Evolutionary conservation across 345 rosid species (phyloP).

Genomic region (Viola odorata): DNA sequence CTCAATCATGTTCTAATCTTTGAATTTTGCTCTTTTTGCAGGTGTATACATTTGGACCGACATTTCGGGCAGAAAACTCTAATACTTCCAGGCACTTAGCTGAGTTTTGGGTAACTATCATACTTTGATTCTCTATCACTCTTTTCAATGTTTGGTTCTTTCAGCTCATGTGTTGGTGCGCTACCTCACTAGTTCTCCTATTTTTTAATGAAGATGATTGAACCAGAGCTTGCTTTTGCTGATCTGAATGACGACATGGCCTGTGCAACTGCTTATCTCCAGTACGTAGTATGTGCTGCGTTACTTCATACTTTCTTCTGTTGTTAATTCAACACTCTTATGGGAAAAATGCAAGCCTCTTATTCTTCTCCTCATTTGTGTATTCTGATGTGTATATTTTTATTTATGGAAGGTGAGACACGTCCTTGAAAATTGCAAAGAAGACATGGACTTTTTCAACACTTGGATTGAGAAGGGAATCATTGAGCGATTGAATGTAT

Average conservation of each 20-base stretch:
- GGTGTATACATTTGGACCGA: slow-evolving; percentile 98
- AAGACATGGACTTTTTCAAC: slow-evolving; percentile 98
- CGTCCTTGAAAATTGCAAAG: slow-evolving; percentile 84
- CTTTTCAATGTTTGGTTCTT: slow-evolving; percentile 8
- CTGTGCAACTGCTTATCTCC: slow-evolving; percentile 99
- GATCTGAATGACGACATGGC: slow-evolving; percentile 97
- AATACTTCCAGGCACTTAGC: slow-evolving; percentile 94
- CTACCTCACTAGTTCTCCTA: slow-evolving; percentile 10
- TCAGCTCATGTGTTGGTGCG: neutral
- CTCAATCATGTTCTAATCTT: slow-evolving; percentile 2
- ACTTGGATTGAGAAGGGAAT: slow-evolving; percentile 98
- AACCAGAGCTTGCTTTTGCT: slow-evolving; percentile 98
- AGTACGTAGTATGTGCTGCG: slow-evolving; percentile 94
- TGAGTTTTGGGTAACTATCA: slow-evolving; percentile 78
- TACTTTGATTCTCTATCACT: slow-evolving; percentile 7
- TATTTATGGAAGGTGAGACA: slow-evolving; percentile 61
- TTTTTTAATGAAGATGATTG: slow-evolving; percentile 69
- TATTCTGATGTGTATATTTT: neutral
- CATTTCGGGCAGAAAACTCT: slow-evolving; percentile 96
- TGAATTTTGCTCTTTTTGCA: slow-evolving; percentile 18
- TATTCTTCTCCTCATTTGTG: neutral
- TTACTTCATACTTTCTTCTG: slow-evolving; percentile 35
- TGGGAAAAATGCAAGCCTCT: slow-evolving; percentile 11
- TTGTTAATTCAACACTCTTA: slow-evolving; percentile 11
- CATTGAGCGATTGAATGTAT: slow-evolving; percentile 74